Evolutionary conservation across 371 early-diverging fungal genomes (phyloP).

Genomic region (Mortierella sp.): DNA sequence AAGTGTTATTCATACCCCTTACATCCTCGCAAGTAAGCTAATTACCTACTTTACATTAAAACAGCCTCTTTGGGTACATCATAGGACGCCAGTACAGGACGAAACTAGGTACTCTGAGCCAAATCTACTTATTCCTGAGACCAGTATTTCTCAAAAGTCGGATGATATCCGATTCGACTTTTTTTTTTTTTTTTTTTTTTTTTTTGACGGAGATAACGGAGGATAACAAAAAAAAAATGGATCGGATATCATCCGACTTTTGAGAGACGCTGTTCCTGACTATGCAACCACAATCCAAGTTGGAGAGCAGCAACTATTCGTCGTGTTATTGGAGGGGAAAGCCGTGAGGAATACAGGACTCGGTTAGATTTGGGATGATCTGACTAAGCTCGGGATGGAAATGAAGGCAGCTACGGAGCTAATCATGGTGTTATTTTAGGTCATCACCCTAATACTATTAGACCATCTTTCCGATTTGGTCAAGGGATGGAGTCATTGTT

Average conservation of each 20-base stretch:
- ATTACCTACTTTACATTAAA: conserved; percentile 2
- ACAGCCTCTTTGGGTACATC: conserved; percentile 4
- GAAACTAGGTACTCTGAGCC: conserved; percentile 17
- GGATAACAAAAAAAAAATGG: too few species aligned
- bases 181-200: too few species aligned
- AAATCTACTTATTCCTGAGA: conserved; percentile 20
- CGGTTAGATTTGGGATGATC: conserved; percentile 33
- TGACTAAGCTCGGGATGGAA: conserved; percentile 23
- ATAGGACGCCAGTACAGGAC: conserved; percentile 24
- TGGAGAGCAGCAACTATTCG: conserved; percentile 25
- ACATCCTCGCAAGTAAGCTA: neutral
- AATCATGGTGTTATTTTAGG: too few species aligned
- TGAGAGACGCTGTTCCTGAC: too few species aligned
- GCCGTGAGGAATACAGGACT: conserved; percentile 20
- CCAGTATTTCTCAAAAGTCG: too few species aligned
- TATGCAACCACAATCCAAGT: conserved; percentile 21
- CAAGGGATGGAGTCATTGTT: too few species aligned
- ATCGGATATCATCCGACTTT: too few species aligned
- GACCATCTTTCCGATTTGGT: too few species aligned
- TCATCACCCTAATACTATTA: too few species aligned
- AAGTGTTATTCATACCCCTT: conserved; percentile 6
- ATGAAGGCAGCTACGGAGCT: conserved; percentile 24
- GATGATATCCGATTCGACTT: too few species aligned
- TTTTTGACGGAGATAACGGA: too few species aligned
- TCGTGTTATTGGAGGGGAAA: conserved; percentile 33